phyloP scores from a whole-genome alignment of 2,329 filamentous ascomycete species.

The Stromatinia cepivora region DNA sequence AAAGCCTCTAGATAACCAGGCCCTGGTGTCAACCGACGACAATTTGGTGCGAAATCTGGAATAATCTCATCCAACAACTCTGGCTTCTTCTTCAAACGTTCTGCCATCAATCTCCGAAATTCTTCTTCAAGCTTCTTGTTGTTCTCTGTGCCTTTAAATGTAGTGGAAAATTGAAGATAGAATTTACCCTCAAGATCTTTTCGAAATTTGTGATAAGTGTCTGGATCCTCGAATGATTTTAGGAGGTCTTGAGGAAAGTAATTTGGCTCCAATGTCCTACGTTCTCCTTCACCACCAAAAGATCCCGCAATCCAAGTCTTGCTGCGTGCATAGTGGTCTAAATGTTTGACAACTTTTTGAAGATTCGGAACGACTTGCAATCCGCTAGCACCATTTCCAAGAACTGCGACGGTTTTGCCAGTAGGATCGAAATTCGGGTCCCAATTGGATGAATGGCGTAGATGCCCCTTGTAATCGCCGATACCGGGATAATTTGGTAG shows the following conservation, averaged over 20 bases:
- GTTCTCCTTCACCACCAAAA: slow-evolving; percentile 44
- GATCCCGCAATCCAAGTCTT: slow-evolving; percentile 60
- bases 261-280: slow-evolving; percentile 49
- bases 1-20: slow-evolving; percentile 67
- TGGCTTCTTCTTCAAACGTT: slow-evolving; percentile 46
- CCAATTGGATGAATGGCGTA: slow-evolving; percentile 63
- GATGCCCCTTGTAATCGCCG: slow-evolving; percentile 47
- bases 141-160: slow-evolving; percentile 50
- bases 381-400: slow-evolving; percentile 52
- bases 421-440: slow-evolving; percentile 51
- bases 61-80: slow-evolving; percentile 40
- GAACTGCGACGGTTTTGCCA: slow-evolving; percentile 50
- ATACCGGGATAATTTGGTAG: slow-evolving; percentile 61
- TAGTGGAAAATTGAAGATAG: slow-evolving; percentile 56
- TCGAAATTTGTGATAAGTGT: slow-evolving; percentile 59
- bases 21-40: slow-evolving; percentile 46
- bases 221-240: slow-evolving; percentile 56
- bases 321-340: slow-evolving; percentile 44
- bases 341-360: slow-evolving; percentile 31
- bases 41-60: slow-evolving; percentile 48
- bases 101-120: slow-evolving; percentile 45
- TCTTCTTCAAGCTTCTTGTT: slow-evolving; percentile 41
- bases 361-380: slow-evolving; percentile 54
- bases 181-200: slow-evolving; percentile 61
- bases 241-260: slow-evolving; percentile 54